Evolutionary conservation across 345 rosid species (phyloP).

Genomic region (Aethionema arabicum): DNA sequence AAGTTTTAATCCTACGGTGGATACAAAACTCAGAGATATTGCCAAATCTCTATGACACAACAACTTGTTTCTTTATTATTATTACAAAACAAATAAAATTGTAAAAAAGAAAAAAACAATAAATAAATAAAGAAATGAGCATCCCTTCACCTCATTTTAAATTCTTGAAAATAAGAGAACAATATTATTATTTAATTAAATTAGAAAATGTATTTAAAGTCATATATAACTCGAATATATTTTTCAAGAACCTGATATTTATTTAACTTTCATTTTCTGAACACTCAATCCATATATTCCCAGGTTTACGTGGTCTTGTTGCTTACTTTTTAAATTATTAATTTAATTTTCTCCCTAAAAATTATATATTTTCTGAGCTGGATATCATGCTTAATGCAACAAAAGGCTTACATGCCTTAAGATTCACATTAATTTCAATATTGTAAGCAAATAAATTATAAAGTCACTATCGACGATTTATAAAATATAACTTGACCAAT

Average conservation of each 20-base stretch:
- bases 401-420: conserved; percentile 20
- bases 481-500: too few relatives aligned
- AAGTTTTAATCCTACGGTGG: conserved; percentile 24
- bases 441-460: conserved; percentile 1
- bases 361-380: not conserved
- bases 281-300: conserved; percentile 23
- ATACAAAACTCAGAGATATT: conserved; percentile 19
- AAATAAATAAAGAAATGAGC: conserved; percentile 9
- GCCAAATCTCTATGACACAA: conserved; percentile 34
- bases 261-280: too few relatives aligned
- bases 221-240: not conserved
- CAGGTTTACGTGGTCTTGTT: not conserved
- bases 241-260: conserved; percentile 9
- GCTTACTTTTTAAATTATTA: not conserved
- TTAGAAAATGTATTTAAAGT: conserved; percentile 12
- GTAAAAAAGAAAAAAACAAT: not conserved
- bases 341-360: conserved; percentile 7
- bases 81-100: not conserved
- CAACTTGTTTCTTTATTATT: conserved; percentile 19
- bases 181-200: not conserved
- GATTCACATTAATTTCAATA: conserved; percentile 11
- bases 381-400: conserved; percentile 8
- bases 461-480: too few relatives aligned
- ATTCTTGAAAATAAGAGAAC: conserved; percentile 3
- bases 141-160: conserved; percentile 3